Evolutionary conservation across 2,329 filamentous ascomycete species (phyloP).

Genomic region (Neofusicoccum cordaticola): DNA sequence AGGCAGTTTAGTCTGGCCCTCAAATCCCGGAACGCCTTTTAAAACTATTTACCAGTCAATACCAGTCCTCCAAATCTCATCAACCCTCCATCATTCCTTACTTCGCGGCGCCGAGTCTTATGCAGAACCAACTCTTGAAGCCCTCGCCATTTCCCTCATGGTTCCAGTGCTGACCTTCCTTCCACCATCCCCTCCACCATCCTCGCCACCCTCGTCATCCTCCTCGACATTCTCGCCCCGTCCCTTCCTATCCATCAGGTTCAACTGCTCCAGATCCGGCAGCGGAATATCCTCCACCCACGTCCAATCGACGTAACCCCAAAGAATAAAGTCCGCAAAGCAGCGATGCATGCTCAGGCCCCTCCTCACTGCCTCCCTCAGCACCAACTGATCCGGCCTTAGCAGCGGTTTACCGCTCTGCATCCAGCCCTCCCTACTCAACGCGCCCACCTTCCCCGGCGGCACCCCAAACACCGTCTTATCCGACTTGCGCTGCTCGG

Average conservation of each 20-base stretch:
- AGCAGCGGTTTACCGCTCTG: constrained; percentile 4
- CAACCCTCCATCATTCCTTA: no score
- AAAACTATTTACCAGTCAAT: no score
- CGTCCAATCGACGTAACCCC: constrained; percentile 10
- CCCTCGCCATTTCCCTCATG: background rate
- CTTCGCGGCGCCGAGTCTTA: no score
- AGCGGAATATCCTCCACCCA: background rate
- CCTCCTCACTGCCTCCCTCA: constrained; percentile 17
- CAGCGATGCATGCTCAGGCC: constrained; percentile 2
- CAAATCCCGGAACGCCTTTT: no score
- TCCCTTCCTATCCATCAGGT: background rate
- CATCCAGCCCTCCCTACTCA: constrained; percentile 13
- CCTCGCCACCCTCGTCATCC: background rate
- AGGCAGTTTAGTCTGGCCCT: no score
- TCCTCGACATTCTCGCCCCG: background rate
- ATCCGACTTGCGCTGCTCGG: background rate
- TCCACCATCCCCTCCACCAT: background rate
- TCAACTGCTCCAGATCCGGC: constrained; percentile 3
- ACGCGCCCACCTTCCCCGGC: background rate
- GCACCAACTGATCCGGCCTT: constrained; percentile 19
- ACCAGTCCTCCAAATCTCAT: no score
- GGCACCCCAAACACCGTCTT: constrained; percentile 6
- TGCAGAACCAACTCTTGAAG: background rate
- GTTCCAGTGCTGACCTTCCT: constrained; percentile 1
- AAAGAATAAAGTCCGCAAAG: constrained; percentile 14